Evolutionary conservation across 192 early-diverging fungal genomes (phyloP), one percentile per base, ranked within the genome.

Genomic region (Entrophospora sp.): DNA sequence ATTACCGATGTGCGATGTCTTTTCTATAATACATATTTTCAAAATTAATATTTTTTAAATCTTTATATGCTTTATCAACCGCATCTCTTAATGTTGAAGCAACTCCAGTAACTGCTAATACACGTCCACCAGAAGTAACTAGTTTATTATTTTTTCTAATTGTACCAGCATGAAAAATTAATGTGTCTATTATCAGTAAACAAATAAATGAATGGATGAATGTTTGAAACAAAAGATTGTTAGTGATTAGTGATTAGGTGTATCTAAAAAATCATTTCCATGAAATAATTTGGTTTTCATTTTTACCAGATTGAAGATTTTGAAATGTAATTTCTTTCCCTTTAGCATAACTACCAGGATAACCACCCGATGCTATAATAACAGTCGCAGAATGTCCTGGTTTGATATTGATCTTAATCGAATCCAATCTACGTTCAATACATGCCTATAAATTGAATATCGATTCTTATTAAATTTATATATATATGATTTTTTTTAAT

Each of bases 161-260:
- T 2, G 97, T 97, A 30, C 97, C 97, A 28, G 94, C 93, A 75
- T 99, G 97, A 84, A 99, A 97, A 56, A 97, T 81, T 35, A 77
- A 69, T 12, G 83, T 71, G 55, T 77, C 84, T 69, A 53, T 14
- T 36, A 46, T 40, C n/a, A n/a, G n/a, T n/a, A n/a, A n/a, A n/a
- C n/a, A n/a, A n/a, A 48, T 51, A 35, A 37, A 30, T 59, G 34
- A 10, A 46, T 28, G 57, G 13, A 74, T 6, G 24, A 40, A 40
- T n/a, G n/a, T n/a, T n/a, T n/a, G n/a, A n/a, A n/a, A n/a, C n/a
- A n/a, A n/a, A n/a, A n/a, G n/a, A n/a, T n/a, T n/a, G n/a, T n/a
- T n/a, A n/a, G n/a, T n/a, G n/a, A n/a, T n/a, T n/a, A n/a, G n/a
- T n/a, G n/a, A n/a, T n/a, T n/a, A n/a, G n/a, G n/a, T n/a, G 14